Evolutionary conservation across 2,329 filamentous ascomycete genomes (phyloP).

Genomic region (Penicillium hordei): DNA sequence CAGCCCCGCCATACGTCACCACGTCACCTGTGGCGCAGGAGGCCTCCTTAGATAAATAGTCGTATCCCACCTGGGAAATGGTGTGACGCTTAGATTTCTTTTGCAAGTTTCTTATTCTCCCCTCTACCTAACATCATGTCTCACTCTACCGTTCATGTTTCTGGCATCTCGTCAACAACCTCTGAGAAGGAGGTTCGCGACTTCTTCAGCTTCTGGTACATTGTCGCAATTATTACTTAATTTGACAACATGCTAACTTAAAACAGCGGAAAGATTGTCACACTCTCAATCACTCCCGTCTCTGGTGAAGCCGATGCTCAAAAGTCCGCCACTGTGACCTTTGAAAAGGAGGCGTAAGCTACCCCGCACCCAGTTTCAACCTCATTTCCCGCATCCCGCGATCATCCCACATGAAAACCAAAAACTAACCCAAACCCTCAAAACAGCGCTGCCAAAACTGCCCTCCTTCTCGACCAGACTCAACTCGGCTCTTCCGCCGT

Average conservation of each 20-base stretch:
- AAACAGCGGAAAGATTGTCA: conserved; percentile 82
- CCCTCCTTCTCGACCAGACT: conserved; percentile 94
- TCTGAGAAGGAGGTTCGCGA: conserved; percentile 88
- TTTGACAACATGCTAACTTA: conserved; percentile 1
- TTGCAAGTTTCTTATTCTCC: conserved; percentile 1
- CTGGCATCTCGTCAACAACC: conserved; percentile 80
- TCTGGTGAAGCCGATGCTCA: conserved; percentile 57
- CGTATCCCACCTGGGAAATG: not conserved
- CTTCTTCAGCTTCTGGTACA: conserved; percentile 88
- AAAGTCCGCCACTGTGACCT: conserved; percentile 87
- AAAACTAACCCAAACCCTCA: not conserved
- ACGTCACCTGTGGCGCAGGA: conserved; percentile 35
- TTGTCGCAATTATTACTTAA: not conserved
- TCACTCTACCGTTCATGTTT: conserved; percentile 74
- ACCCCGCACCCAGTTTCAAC: conserved; percentile 27
- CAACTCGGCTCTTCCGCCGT: conserved; percentile 76
- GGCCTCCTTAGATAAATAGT: conserved; percentile 4
- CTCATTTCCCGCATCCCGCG: conserved; percentile 5
- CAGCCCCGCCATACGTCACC: conserved; percentile 31
- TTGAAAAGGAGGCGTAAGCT: conserved; percentile 82
- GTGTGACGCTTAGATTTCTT: conserved; percentile 2
- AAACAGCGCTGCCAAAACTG: conserved; percentile 79
- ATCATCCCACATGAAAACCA: not conserved
- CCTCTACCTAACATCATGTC: conserved; percentile 47
- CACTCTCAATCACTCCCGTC: conserved; percentile 70